Base-by-base conservation (phyloP, 2,329 filamentous ascomycete species). In the Chaetomium sp. region DNA sequence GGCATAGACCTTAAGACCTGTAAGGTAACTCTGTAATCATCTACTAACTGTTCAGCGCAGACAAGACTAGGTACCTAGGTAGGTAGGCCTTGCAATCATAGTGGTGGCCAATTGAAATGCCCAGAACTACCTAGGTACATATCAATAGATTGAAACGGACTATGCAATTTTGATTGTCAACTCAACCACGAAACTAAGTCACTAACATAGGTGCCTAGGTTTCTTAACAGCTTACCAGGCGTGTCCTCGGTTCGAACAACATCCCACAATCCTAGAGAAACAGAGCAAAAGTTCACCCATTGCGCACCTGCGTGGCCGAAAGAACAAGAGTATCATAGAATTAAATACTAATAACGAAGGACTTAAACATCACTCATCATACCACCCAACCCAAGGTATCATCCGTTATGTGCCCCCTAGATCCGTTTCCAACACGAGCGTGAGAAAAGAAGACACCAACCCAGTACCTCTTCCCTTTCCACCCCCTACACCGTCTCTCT, bases 401-500 rank as follows among this genome's bases (percentile, higher is more conserved):
- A 56, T 56, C 33, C 53, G 10, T 56, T 35, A n/a, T n/a, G n/a
- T n/a, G n/a, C n/a, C 2, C 53, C 33, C 53, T 53, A 38, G 50
- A 27, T 21, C 16, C 25, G 25, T 58, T 57, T 33, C n/a, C n/a
- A 51, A 12, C 27, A 29, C 25, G 5, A 19, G 25, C 1, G 25
- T 29, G 7, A 33, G 51, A 35, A 64, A 35, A 16, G n/a, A 65
- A 13, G 59, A 45, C 29, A 57, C 45, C 54, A 57, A 45, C 3
- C 27, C 8, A 57, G 13, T 13, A 53, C n/a, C 21, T 9, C 25
- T 13, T 0, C 4, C 55, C 5, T 6, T 2, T 19, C 7, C 19
- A 23, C 27, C 38, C 38, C 25, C 57, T 61, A 69, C 49, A 73
- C 66, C 9, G 75, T 77, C 68, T 79, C 72, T 60, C 70, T 74